phyloP scores from a whole-genome alignment of 2,329 filamentous ascomycete genomes.

The Microcyclospora tardicrescens region DNA sequence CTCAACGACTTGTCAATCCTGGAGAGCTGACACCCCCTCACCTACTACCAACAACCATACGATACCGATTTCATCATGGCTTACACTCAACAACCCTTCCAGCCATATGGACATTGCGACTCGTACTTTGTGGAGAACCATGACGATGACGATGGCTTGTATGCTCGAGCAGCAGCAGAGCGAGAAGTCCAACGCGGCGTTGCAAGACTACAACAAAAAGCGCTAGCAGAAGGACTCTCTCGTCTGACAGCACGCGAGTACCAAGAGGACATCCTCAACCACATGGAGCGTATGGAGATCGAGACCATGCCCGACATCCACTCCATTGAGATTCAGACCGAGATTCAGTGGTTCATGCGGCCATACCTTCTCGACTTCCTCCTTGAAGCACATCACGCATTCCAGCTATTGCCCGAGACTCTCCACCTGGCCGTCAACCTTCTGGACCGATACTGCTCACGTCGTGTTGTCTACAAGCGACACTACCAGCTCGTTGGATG shows the following conservation, averaged over 20 bases:
- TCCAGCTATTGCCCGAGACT: constrained; percentile 85
- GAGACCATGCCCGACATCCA: constrained; percentile 91
- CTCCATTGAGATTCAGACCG: constrained; percentile 96
- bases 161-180: constrained; percentile 48
- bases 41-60: constrained; percentile 24
- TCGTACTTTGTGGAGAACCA: constrained; percentile 54
- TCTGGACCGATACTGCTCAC: constrained; percentile 93
- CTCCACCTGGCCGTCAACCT: constrained; percentile 94
- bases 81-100: constrained; percentile 24
- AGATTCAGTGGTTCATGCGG: constrained; percentile 99
- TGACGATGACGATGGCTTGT: constrained; percentile 41
- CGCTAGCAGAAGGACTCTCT: constrained; percentile 80
- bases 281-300: constrained; percentile 92
- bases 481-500: constrained; percentile 98
- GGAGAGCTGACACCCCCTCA: constrained; percentile 32
- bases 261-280: constrained; percentile 81
- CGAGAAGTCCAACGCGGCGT: constrained; percentile 67
- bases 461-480: constrained; percentile 94
- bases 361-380: constrained; percentile 97
- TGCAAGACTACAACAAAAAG: constrained; percentile 71
- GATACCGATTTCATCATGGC: constrained; percentile 30
- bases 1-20: constrained; percentile 27
- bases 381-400: constrained; percentile 90
- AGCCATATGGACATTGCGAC: constrained; percentile 51
- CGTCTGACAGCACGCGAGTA: constrained; percentile 78